Evolutionary conservation across 2,329 filamentous ascomycete species (phyloP).

Genomic region (Cercospora sp.): DNA sequence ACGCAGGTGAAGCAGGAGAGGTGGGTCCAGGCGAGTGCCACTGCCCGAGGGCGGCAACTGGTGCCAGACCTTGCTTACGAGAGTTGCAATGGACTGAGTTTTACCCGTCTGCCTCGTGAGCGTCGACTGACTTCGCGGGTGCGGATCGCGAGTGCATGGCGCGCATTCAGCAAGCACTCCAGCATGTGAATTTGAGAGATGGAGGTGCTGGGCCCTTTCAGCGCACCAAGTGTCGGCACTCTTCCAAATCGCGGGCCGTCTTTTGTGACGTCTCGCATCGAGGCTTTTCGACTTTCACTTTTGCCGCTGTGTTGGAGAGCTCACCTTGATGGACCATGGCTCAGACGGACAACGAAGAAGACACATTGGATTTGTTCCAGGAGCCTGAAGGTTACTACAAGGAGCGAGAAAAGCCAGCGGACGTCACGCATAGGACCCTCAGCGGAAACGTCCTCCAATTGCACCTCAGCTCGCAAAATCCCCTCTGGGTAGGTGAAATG

Average conservation of each 20-base stretch:
- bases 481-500: slow-evolving; percentile 66
- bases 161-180: neutral
- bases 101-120: neutral
- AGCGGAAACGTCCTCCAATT: slow-evolving; percentile 67
- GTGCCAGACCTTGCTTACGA: slow-evolving; percentile 7
- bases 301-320: neutral
- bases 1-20: slow-evolving; percentile 11
- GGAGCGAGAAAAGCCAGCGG: slow-evolving; percentile 73
- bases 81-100: neutral
- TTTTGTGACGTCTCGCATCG: neutral
- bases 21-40: slow-evolving; percentile 3
- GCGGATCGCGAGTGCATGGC: neutral
- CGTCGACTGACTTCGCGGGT: neutral
- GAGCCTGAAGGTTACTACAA: slow-evolving; percentile 81
- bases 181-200: neutral
- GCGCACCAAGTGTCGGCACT: neutral
- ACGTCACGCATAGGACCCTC: slow-evolving; percentile 68
- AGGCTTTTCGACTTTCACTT: neutral
- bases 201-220: neutral
- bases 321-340: slow-evolving; percentile 20
- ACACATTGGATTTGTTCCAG: slow-evolving; percentile 63
- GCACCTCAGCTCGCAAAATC: slow-evolving; percentile 81
- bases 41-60: slow-evolving; percentile 1
- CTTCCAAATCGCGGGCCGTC: neutral
- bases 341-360: slow-evolving; percentile 38